Percentiles rank a stretch among this genome's conserved stretches.
phyloP scores from a whole-genome alignment of 257 asterid species.

The Fraxinus excelsior region DNA sequence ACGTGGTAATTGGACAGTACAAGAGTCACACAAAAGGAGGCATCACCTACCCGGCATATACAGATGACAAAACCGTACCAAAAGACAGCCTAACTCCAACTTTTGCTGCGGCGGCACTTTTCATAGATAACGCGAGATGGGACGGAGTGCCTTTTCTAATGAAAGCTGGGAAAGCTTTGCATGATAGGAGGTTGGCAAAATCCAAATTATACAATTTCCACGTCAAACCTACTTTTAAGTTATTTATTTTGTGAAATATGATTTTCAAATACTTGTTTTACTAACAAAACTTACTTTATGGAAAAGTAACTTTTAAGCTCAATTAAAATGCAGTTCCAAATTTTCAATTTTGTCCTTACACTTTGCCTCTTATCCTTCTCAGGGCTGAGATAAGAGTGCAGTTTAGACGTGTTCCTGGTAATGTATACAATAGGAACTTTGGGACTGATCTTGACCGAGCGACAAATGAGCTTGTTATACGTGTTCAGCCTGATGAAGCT shows the following conservation, averaged over 20 bases:
- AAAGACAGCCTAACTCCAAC: constrained; percentile 89
- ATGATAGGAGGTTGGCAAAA: constrained; percentile 55
- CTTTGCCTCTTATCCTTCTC: constrained; percentile 10
- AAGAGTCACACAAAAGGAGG: constrained; percentile 77
- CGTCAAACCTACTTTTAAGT: neutral
- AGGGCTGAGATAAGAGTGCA: constrained; percentile 96
- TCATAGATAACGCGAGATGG: constrained; percentile 94
- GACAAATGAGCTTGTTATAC: constrained; percentile 93
- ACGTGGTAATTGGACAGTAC: constrained; percentile 84
- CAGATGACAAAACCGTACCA: constrained; percentile 91
- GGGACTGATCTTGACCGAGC: constrained; percentile 87
- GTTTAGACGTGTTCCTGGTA: constrained; percentile 95
- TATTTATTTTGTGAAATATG: neutral
- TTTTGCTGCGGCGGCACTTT: constrained; percentile 97
- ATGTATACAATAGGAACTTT: constrained; percentile 64
- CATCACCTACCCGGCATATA: constrained; percentile 69
- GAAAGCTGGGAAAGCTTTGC: constrained; percentile 99
- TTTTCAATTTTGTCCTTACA: neutral
- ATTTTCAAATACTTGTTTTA: neutral
- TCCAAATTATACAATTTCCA: neutral
- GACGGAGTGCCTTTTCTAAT: constrained; percentile 96
- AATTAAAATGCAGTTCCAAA: neutral
- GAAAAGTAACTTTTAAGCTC: neutral
- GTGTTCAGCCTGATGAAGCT: constrained; percentile 97
- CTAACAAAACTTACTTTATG: neutral